Evolutionary conservation across 1,284 basidiomycete species (phyloP).

Genomic region (Mycena citricolor): DNA sequence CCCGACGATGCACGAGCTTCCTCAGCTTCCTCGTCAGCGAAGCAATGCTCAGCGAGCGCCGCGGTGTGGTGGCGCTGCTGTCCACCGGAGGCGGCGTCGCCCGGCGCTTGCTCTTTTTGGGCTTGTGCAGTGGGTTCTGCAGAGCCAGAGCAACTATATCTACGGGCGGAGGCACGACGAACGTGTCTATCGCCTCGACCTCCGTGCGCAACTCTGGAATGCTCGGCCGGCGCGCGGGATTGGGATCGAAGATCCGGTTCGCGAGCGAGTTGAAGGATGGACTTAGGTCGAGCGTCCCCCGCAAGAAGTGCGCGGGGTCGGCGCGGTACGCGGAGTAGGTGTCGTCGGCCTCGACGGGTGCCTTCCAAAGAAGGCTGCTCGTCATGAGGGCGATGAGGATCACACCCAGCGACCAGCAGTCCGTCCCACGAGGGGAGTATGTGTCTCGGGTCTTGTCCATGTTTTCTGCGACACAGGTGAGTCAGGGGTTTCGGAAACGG

Average conservation of each 20-base stretch:
- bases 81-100: too few species aligned
- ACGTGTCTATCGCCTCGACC: background rate
- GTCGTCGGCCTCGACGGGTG: slow-evolving; percentile 66
- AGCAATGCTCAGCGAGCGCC: too few species aligned
- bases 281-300: slow-evolving; percentile 70
- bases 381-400: slow-evolving; percentile 83
- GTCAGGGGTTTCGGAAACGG: too few species aligned
- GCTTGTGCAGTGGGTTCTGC: too few species aligned
- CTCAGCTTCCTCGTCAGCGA: too few species aligned
- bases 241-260: slow-evolving; percentile 54
- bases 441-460: too few species aligned
- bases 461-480: too few species aligned
- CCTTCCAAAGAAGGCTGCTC: slow-evolving; percentile 84
- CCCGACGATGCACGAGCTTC: too few species aligned
- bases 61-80: too few species aligned
- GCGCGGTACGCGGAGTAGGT: slow-evolving; percentile 70
- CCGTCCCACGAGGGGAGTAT: slow-evolving; percentile 76
- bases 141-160: too few species aligned
- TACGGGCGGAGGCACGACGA: too few species aligned
- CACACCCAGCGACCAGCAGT: slow-evolving; percentile 91
- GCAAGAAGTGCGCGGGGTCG: slow-evolving; percentile 62
- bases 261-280: slow-evolving; percentile 53
- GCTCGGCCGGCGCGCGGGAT: slow-evolving; percentile 51
- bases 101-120: too few species aligned
- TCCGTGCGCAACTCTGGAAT: slow-evolving; percentile 55